phyloP scores from a whole-genome alignment of 805 yeast species.

The Ogataea zsoltii region DNA sequence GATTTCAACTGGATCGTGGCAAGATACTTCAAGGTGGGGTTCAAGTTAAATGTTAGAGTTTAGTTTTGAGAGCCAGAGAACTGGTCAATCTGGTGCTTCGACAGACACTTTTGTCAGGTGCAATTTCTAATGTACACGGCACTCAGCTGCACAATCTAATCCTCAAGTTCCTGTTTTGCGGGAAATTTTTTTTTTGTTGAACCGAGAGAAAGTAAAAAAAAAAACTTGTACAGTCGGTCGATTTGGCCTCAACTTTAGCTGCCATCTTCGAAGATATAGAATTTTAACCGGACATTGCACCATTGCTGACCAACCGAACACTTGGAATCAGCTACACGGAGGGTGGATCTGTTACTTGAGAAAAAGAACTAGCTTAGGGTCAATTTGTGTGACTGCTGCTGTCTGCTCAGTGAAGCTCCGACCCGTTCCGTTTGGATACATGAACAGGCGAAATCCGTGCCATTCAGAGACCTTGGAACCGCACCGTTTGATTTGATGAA shows the following conservation, averaged over 20 bases:
- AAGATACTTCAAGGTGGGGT: constrained; percentile 47
- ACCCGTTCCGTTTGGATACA: neutral
- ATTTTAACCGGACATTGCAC: no score
- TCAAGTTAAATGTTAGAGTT: constrained; percentile 27
- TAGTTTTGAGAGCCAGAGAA: constrained; percentile 1
- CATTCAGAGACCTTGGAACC: no score
- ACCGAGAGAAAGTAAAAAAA: neutral
- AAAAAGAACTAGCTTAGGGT: neutral
- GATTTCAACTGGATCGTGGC: constrained; percentile 44
- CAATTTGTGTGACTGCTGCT: neutral
- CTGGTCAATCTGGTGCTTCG: neutral
- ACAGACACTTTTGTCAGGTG: no score
- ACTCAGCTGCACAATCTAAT: no score
- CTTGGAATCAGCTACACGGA: neutral
- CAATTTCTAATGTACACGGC: no score
- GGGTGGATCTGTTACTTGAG: neutral
- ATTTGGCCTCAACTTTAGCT: neutral
- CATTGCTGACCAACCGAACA: no score
- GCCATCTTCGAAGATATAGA: no score
- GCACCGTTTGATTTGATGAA: neutral
- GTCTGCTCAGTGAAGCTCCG: constrained; percentile 2
- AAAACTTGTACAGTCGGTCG: neutral
- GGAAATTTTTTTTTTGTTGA: neutral
- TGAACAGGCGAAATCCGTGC: no score
- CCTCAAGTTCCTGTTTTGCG: neutral